Conservation (phyloP, 768 basidiomycete genomes). For the Pulveroboletus frians region DNA sequence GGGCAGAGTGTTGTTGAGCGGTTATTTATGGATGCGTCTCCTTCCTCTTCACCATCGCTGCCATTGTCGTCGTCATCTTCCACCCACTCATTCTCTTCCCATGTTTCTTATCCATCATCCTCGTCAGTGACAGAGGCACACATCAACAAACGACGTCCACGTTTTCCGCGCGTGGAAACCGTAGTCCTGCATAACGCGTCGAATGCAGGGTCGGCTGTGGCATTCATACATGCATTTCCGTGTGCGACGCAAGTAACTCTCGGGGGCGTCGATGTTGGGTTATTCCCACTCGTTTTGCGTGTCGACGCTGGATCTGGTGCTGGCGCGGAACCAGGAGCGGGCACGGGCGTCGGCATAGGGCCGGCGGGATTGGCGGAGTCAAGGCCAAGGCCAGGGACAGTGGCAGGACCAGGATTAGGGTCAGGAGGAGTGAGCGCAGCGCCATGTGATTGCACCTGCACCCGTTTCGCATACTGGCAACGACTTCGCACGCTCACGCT, state of each 20-base stretch:
- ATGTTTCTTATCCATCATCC: not conserved
- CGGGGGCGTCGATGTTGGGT: constrained; percentile 25
- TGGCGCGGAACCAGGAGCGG: not conserved
- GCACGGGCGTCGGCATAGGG: not conserved
- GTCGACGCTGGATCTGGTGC: constrained; percentile 1
- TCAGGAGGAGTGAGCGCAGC: not conserved
- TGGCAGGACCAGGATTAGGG: not conserved
- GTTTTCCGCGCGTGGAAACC: constrained; percentile 26
- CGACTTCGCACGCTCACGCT: constrained; percentile 18
- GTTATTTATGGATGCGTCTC: constrained; percentile 16
- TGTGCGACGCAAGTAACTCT: constrained; percentile 16
- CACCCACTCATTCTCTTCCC: not conserved
- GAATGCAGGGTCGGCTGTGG: constrained; percentile 18
- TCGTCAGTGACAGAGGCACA: not conserved
- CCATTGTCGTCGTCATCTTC: not conserved
- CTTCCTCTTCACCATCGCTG: not conserved
- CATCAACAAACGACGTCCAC: constrained; percentile 13
- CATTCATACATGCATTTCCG: constrained; percentile 28
- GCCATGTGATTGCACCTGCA: constrained; percentile 2
- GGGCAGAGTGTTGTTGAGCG: constrained; percentile 26
- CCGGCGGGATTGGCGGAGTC: not conserved
- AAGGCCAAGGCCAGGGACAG: not conserved
- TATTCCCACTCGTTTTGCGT: constrained; percentile 17
- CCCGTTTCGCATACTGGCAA: constrained; percentile 15
- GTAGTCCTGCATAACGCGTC: constrained; percentile 25